Base-by-base conservation (phyloP, 2,329 filamentous ascomycete species). In the Ceratocystis huliohia region DNA sequence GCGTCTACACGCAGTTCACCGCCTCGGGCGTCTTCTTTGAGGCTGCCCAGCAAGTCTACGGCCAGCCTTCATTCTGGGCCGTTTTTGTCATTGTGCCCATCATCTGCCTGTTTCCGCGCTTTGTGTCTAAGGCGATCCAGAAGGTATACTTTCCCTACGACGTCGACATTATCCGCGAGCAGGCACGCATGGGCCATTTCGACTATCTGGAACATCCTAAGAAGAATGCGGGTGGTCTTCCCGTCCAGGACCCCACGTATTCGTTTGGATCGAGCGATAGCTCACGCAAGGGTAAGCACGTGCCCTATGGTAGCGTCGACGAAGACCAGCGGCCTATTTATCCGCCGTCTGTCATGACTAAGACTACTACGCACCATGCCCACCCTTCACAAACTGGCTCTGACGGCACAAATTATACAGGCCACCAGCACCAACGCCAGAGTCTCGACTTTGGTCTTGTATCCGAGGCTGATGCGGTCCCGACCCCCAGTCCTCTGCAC, bases 141-240 rank as follows among this genome's bases (percentile, higher is more conserved):
- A 99, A 99, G 77, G 88, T 96, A 65, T 97, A 91, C 77, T 89
- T 88, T 75, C 94, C 94, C 3, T 87, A 88, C 70, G 94, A 99
- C 72, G 87, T 96, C 67, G 94, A 99, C 74, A 96, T 99, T 70
- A 86, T 99, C 72, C 90, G 94, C 61, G 94, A 99, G 76, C 91
- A 97, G 78, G 85, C 95, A 69, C 84, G 84, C 33, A 81, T 86
- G 77, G 94, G 94, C 70, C 86, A 87, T 73, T 97, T 95, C 74
- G 85, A 88, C 70, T 84, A 91, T 72, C 80, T 93, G 63, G 74
- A 74, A 2, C 71, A 72, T 71, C 67, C 76, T 69, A 75, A 76
- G 20, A 76, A 76, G 62, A 70, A 73, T 22, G 67, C 67, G 17
- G 67, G 67, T 8, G 64, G 64, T 44, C 53, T 68, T 28, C 62